Conservation (phyloP, 2,329 filamentous ascomycete genomes). For the Diaporthe aspalathi region DNA sequence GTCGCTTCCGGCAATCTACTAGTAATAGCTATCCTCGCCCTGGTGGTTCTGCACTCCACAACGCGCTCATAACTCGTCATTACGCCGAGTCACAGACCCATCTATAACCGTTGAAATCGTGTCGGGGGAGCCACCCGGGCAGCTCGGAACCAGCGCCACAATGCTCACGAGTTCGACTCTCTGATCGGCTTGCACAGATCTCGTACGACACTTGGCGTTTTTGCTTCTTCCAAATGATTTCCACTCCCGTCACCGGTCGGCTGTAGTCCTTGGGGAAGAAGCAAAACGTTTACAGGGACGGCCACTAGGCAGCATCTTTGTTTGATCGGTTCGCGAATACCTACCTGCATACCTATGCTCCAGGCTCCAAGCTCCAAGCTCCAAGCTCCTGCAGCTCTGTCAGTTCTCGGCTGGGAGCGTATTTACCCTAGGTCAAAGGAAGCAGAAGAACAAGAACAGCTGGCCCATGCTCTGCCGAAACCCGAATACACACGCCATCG, state of each 20-base stretch:
- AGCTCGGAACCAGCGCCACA: neutral
- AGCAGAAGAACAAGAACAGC: neutral
- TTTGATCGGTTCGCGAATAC: neutral
- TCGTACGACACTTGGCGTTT: conserved; percentile 5
- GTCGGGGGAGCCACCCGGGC: neutral
- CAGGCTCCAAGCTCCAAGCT: no score
- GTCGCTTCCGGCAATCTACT: neutral
- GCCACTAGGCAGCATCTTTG: neutral
- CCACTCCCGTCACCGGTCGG: neutral
- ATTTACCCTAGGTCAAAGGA: no score
- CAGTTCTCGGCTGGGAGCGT: no score
- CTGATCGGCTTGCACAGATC: conserved; percentile 25
- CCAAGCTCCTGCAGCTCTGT: neutral
- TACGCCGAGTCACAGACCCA: neutral
- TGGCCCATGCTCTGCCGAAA: neutral
- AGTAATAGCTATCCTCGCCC: neutral
- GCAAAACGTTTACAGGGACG: neutral
- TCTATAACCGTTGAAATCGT: neutral
- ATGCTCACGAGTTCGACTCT: neutral
- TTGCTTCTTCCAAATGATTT: conserved; percentile 5
- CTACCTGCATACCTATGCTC: no score
- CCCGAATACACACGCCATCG: neutral
- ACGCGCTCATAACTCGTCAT: neutral
- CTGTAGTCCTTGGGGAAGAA: neutral
- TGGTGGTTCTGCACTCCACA: neutral